Conservation (phyloP, 768 basidiomycete species). For the Phaeolepiota aurea region DNA sequence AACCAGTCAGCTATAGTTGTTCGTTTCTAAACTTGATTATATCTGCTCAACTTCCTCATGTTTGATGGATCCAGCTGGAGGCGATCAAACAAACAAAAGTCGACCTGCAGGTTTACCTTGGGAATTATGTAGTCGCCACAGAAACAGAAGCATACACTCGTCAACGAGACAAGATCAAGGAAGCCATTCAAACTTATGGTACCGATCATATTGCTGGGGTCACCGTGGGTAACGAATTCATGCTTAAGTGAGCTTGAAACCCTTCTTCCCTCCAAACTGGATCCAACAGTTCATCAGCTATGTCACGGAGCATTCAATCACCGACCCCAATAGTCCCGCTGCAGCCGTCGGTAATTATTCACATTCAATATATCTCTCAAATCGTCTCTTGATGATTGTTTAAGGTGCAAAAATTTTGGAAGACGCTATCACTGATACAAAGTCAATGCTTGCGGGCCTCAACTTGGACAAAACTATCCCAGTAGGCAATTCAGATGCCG, state of each 20-base stretch:
- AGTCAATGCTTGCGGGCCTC: constrained; percentile 41
- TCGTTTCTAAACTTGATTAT: constrained; percentile 13
- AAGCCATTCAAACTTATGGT: constrained; percentile 73
- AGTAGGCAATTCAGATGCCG: constrained; percentile 82
- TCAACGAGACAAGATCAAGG: constrained; percentile 58
- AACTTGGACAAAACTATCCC: constrained; percentile 55
- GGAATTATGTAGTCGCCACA: constrained; percentile 56
- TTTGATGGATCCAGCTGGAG: constrained; percentile 45
- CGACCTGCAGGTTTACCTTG: constrained; percentile 72
- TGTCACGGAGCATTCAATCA: constrained; percentile 35
- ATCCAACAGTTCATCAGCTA: constrained; percentile 41
- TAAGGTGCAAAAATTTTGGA: constrained; percentile 56
- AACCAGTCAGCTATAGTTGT: constrained; percentile 75
- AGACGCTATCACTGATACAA: constrained; percentile 59
- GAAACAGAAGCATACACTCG: constrained; percentile 56
- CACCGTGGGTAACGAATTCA: constrained; percentile 90
- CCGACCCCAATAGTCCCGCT: constrained; percentile 48
- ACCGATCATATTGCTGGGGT: constrained; percentile 68
- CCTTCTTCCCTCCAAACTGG: no score
- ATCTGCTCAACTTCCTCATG: neutral
- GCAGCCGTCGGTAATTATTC: constrained; percentile 32
- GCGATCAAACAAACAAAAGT: constrained; percentile 88
- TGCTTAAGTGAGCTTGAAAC: constrained; percentile 58
- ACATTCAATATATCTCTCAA: neutral
- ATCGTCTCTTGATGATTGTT: constrained; percentile 1